These are phyloP conservation scores for Blastobotrys persicus DNA, from an alignment of 1,139 yeast genomes.

Conservation along the genomic window DNA sequence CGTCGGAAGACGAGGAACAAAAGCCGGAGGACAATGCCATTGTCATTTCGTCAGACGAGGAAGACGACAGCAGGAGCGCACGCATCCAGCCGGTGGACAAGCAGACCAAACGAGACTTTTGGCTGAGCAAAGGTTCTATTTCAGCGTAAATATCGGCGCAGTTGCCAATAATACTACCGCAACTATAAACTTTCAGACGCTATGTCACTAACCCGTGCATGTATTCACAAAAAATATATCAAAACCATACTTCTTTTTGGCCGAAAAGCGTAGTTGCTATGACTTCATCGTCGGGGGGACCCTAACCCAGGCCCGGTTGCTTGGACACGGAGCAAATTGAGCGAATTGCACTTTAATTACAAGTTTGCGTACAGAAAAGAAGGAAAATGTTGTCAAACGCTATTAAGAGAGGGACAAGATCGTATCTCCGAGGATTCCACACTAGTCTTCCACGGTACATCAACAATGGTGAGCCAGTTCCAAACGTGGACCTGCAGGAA, in stretches of 20 bases:
- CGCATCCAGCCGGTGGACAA: constrained; percentile 6
- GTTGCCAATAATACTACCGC: too few relatives aligned
- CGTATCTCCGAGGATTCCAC: constrained; percentile 31
- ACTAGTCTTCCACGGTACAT: constrained; percentile 29
- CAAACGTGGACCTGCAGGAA: constrained; percentile 54
- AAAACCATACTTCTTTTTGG: too few relatives aligned
- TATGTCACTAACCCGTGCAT: too few relatives aligned
- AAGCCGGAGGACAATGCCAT: constrained; percentile 6
- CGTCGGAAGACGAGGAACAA: background rate
- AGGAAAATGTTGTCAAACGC: background rate
- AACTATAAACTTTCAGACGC: too few relatives aligned
- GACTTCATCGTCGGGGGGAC: background rate
- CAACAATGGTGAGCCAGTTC: constrained; percentile 45
- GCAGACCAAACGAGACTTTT: constrained; percentile 13
- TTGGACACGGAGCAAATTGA: background rate
- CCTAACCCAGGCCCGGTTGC: background rate
- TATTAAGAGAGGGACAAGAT: background rate
- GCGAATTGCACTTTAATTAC: too few relatives aligned
- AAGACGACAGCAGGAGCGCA: constrained; percentile 9
- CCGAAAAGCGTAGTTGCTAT: background rate
- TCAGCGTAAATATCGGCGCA: background rate
- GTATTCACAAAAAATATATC: too few relatives aligned
- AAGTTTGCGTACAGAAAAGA: background rate
- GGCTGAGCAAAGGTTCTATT: constrained; percentile 10
- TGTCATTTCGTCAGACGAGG: constrained; percentile 5